Conservation (phyloP, 306 rosid genomes). For the Ormosia emarginata region DNA sequence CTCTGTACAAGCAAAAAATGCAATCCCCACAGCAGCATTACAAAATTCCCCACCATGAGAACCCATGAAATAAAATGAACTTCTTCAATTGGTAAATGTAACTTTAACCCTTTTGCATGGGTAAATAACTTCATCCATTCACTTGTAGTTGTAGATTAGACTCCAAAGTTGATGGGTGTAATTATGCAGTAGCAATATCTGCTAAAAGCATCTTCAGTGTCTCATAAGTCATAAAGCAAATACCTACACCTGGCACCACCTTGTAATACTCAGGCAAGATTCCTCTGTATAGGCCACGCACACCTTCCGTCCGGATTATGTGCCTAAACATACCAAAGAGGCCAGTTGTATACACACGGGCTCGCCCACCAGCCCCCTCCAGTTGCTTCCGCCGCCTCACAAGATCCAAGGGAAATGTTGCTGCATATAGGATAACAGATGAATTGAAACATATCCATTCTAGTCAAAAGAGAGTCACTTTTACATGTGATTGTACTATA, state of each 20-base stretch:
- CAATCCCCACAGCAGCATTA: conserved; percentile 34
- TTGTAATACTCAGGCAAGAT: conserved; percentile 95
- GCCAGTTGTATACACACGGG: conserved; percentile 80
- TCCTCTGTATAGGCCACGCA: conserved; percentile 88
- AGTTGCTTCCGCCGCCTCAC: conserved; percentile 94
- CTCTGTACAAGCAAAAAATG: conserved; percentile 58
- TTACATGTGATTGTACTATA: background rate
- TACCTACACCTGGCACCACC: conserved; percentile 98
- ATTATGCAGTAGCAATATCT: conserved; percentile 40
- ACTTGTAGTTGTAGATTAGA: conserved; percentile 4
- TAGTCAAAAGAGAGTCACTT: background rate
- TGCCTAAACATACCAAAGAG: conserved; percentile 70
- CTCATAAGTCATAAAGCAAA: conserved; percentile 97
- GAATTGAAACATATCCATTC: conserved; percentile 17
- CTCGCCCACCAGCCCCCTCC: conserved; percentile 97
- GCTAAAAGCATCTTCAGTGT: conserved; percentile 74
- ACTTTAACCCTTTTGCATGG: conserved; percentile 18
- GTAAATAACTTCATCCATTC: conserved; percentile 1
- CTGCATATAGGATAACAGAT: conserved; percentile 57
- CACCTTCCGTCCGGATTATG: conserved; percentile 74
- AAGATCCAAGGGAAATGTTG: conserved; percentile 96
- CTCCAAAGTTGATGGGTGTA: background rate
- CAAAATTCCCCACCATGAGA: conserved; percentile 46
- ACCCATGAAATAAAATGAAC: conserved; percentile 33
- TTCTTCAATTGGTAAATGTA: conserved; percentile 20